phyloP scores from a whole-genome alignment of 257 asterid genomes.

The Prunella vulgaris region DNA sequence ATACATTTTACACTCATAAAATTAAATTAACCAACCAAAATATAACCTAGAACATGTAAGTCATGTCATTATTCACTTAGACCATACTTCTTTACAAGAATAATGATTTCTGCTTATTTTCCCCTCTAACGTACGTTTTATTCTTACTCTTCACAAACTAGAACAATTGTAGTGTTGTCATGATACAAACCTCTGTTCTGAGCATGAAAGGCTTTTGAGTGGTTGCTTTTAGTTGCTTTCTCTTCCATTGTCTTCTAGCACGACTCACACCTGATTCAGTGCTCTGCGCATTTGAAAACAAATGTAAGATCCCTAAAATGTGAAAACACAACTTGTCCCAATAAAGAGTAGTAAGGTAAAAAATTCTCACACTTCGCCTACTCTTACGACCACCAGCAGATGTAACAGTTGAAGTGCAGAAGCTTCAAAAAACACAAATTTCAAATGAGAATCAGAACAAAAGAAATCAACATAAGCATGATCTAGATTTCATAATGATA shows the following conservation, averaged over 20 bases:
- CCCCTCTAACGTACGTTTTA: background rate
- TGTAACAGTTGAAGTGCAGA: conserved; percentile 47
- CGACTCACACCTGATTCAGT: conserved; percentile 53
- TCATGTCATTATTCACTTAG: background rate
- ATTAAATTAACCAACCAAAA: no score
- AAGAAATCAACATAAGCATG: background rate
- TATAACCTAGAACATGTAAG: background rate
- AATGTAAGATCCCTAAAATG: conserved; percentile 16
- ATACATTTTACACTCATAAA: no score
- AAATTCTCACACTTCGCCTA: conserved; percentile 65
- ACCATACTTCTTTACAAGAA: background rate
- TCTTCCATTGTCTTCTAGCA: conserved; percentile 51
- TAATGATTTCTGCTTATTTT: background rate
- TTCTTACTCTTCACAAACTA: background rate
- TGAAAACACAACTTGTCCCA: background rate
- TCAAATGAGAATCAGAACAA: conserved; percentile 22
- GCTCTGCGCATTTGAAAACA: conserved; percentile 46
- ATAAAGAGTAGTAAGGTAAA: background rate
- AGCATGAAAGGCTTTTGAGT: conserved; percentile 88
- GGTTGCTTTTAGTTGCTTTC: conserved; percentile 58
- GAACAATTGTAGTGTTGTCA: background rate
- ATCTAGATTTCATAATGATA: background rate
- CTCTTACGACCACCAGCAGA: conserved; percentile 49
- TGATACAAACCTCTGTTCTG: conserved; percentile 63
- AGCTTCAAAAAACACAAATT: conserved; percentile 27